Conservation (phyloP, 176 grass and related monocot genomes). For the Pontederia paniculata region DNA sequence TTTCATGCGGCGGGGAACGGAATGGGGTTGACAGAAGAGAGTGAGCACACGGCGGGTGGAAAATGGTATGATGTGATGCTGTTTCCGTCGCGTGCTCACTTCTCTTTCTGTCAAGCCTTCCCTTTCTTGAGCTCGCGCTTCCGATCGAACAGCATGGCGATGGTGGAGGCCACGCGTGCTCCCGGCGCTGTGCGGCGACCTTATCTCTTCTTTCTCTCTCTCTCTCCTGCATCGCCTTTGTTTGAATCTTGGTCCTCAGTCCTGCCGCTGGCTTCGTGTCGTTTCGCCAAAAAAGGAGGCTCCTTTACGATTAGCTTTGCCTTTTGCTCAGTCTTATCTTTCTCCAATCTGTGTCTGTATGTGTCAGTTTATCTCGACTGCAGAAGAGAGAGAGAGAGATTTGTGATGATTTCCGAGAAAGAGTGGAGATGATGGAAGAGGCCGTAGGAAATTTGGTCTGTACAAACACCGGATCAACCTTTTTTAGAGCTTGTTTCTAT, state of each 20-base stretch:
- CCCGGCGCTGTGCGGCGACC: too few species aligned
- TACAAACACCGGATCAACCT: too few species aligned
- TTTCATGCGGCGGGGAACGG: not conserved
- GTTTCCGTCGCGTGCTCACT: constrained; percentile 6
- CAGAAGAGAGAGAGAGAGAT: not conserved
- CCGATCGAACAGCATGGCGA: not conserved
- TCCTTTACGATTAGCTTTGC: not conserved
- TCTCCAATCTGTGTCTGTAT: not conserved
- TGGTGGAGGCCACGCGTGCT: not conserved
- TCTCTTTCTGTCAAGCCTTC: constrained; percentile 4
- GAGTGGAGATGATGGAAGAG: not conserved
- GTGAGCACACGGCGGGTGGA: constrained; percentile 3
- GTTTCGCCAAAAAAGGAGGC: not conserved
- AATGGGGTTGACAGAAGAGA: constrained; percentile 8
- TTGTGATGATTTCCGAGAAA: not conserved
- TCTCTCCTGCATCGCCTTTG: too few species aligned
- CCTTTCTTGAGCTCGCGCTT: not conserved
- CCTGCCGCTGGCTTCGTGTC: not conserved
- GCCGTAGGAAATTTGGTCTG: too few species aligned
- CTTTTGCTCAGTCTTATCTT: not conserved
- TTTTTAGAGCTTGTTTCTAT: not conserved
- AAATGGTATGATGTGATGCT: constrained; percentile 3
- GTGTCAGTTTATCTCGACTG: not conserved
- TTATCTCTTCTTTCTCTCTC: too few species aligned
- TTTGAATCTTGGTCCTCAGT: too few species aligned